A percentile compares a stretch with the other conserved stretches of the same genome.
These are phyloP conservation scores for Beauveria scarabaeidicola DNA, from an alignment of 2,329 filamentous ascomycete genomes.

Conservation along the genomic window DNA sequence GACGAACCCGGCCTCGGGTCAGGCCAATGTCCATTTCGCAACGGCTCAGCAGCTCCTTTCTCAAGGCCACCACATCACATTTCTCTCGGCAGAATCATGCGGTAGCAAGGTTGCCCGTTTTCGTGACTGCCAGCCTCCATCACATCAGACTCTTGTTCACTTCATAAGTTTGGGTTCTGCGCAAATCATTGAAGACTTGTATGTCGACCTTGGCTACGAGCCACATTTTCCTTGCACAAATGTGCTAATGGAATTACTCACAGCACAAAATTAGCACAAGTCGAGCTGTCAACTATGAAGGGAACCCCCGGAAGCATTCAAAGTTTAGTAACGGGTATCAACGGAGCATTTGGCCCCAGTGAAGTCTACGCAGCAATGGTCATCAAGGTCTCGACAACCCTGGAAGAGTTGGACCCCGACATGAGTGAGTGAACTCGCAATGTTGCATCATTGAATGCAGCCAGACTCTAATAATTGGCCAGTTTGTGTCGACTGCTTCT, in stretches of 20 bases:
- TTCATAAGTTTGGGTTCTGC: constrained; percentile 1
- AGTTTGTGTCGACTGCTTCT: constrained; percentile 4
- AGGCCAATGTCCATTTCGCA: not conserved
- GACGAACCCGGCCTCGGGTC: constrained; percentile 1
- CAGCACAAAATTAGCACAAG: not conserved
- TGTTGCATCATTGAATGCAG: too few species aligned
- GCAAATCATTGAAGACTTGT: constrained; percentile 3
- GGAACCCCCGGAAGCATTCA: not conserved
- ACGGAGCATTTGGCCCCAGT: not conserved
- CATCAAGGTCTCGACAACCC: not conserved
- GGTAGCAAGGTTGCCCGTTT: not conserved
- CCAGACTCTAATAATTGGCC: not conserved
- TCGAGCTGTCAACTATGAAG: not conserved
- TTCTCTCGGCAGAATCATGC: constrained; percentile 3
- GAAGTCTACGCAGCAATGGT: not conserved
- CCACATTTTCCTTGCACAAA: not conserved
- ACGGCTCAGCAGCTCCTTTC: not conserved
- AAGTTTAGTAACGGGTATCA: constrained; percentile 2
- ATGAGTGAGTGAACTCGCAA: not conserved
- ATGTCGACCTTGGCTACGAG: not conserved
- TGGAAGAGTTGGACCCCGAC: not conserved
- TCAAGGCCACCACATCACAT: not conserved
- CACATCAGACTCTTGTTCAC: not conserved
- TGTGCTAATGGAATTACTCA: not conserved
- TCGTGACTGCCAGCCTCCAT: not conserved